Evolutionary conservation across 257 asterid genomes (phyloP).

Genomic region (Salvia hispanica): DNA sequence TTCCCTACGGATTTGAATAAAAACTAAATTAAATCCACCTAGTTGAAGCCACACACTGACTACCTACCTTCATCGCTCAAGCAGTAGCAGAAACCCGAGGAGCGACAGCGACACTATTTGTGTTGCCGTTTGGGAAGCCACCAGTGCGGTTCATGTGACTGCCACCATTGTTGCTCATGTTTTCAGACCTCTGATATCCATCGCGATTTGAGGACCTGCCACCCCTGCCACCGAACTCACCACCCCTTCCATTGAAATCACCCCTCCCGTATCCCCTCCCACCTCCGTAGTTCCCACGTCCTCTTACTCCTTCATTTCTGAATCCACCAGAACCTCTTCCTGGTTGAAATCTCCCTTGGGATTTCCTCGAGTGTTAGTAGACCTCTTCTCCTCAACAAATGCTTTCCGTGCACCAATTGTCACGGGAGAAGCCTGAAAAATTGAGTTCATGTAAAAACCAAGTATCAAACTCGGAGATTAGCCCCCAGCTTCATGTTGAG

Average conservation of each 20-base stretch:
- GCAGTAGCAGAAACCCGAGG: slow-evolving; percentile 69
- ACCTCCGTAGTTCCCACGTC: slow-evolving; percentile 60
- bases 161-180: slow-evolving; percentile 38
- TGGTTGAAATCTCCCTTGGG: slow-evolving; percentile 58
- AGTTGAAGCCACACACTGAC: slow-evolving; percentile 25
- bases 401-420: slow-evolving; percentile 65
- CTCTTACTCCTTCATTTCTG: slow-evolving; percentile 75
- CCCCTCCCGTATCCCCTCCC: slow-evolving; percentile 61
- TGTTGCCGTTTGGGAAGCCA: slow-evolving; percentile 55
- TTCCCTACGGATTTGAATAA: slow-evolving; percentile 7
- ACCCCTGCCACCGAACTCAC: slow-evolving; percentile 60
- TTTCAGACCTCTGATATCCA: slow-evolving; percentile 63
- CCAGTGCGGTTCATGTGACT: slow-evolving; percentile 51
- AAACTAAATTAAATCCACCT: slow-evolving; percentile 31
- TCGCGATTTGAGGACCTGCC: slow-evolving; percentile 61
- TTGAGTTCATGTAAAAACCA: slow-evolving; percentile 8
- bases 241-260: slow-evolving; percentile 61
- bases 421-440: slow-evolving; percentile 80
- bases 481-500: not conserved
- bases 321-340: slow-evolving; percentile 66
- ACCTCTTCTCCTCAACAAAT: slow-evolving; percentile 81
- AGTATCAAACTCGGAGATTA: not conserved
- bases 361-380: slow-evolving; percentile 78
- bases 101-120: slow-evolving; percentile 39
- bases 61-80: slow-evolving; percentile 36